phyloP scores from a whole-genome alignment of 805 yeast genomes.

The Zygotorulaspora chibaensis region DNA sequence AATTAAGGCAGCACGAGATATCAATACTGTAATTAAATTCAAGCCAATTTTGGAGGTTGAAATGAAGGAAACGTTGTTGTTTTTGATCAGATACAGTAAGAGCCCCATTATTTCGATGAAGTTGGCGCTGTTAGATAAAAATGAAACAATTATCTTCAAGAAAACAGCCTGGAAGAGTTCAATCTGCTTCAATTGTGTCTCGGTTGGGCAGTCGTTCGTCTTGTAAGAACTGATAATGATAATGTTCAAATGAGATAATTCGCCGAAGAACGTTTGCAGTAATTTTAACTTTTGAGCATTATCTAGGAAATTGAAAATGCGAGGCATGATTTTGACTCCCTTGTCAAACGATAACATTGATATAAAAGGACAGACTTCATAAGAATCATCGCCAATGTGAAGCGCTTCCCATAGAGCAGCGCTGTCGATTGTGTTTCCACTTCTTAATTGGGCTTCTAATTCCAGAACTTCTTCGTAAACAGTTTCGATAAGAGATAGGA shows the following conservation, averaged over 20 bases:
- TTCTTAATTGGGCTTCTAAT: slow-evolving; percentile 71
- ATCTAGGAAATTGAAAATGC: slow-evolving; percentile 77
- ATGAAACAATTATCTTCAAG: slow-evolving; percentile 77
- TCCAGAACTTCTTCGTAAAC: slow-evolving; percentile 73
- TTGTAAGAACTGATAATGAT: slow-evolving; percentile 76
- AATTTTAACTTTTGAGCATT: slow-evolving; percentile 73
- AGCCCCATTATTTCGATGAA: slow-evolving; percentile 76
- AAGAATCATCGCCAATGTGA: slow-evolving; percentile 58
- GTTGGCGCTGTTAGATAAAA: slow-evolving; percentile 69
- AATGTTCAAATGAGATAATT: slow-evolving; percentile 74
- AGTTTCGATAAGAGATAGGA: slow-evolving; percentile 67
- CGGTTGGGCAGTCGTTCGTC: slow-evolving; percentile 55
- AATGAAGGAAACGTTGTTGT: slow-evolving; percentile 57
- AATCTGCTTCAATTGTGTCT: slow-evolving; percentile 51
- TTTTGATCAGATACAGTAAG: slow-evolving; percentile 63
- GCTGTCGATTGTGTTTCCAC: slow-evolving; percentile 44
- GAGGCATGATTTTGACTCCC: slow-evolving; percentile 82
- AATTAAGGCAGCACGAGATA: slow-evolving; percentile 87
- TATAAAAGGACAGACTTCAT: slow-evolving; percentile 70
- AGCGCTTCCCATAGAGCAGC: slow-evolving; percentile 70
- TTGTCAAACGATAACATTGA: slow-evolving; percentile 80
- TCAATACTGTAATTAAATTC: slow-evolving; percentile 80
- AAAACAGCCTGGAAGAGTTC: slow-evolving; percentile 78
- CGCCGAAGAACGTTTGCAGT: slow-evolving; percentile 72
- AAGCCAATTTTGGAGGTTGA: slow-evolving; percentile 72